A percentile compares a stretch with the other conserved stretches of the same genome.
Evolutionary conservation across 1,139 yeast species (phyloP).

Genomic region (Meyerozyma carpophila): DNA sequence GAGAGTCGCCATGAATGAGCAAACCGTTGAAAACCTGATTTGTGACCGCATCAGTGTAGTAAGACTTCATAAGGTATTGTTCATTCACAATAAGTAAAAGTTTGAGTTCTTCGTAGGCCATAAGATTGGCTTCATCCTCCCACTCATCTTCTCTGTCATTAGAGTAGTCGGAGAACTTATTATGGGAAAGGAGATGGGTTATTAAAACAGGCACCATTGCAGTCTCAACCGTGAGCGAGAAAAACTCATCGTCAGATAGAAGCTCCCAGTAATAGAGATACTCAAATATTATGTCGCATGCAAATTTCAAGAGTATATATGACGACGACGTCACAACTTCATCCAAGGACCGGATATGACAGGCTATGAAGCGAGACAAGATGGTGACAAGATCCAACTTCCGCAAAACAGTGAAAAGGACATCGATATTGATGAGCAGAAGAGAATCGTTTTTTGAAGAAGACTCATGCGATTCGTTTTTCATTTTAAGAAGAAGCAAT

Average conservation of each 20-base stretch:
- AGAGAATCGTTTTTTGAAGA: constrained; percentile 5
- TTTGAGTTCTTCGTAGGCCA: constrained; percentile 68
- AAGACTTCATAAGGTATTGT: constrained; percentile 71
- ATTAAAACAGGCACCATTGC: constrained; percentile 36
- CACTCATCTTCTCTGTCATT: constrained; percentile 31
- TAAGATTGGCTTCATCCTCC: constrained; percentile 55
- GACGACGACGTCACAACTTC: constrained; percentile 15
- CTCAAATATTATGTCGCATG: constrained; percentile 40
- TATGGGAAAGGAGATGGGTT: constrained; percentile 45
- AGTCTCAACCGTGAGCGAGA: constrained; percentile 21
- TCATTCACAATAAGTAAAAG: constrained; percentile 74
- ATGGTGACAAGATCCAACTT: constrained; percentile 46
- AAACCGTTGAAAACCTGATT: constrained; percentile 48
- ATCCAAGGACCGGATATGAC: constrained; percentile 21
- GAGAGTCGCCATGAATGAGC: constrained; percentile 11
- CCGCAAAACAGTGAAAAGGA: constrained; percentile 21
- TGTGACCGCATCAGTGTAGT: constrained; percentile 22
- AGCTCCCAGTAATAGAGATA: constrained; percentile 35
- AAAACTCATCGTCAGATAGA: constrained; percentile 31
- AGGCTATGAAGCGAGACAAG: constrained; percentile 32
- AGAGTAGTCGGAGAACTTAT: constrained; percentile 40
- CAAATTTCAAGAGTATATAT: constrained; percentile 32
- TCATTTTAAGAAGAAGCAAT: constrained; percentile 30
- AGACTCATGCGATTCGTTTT: constrained; percentile 14
- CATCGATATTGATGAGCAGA: constrained; percentile 10